Evolutionary conservation across 805 yeast species (phyloP).

Genomic region (Middelhovenomyces tepae): DNA sequence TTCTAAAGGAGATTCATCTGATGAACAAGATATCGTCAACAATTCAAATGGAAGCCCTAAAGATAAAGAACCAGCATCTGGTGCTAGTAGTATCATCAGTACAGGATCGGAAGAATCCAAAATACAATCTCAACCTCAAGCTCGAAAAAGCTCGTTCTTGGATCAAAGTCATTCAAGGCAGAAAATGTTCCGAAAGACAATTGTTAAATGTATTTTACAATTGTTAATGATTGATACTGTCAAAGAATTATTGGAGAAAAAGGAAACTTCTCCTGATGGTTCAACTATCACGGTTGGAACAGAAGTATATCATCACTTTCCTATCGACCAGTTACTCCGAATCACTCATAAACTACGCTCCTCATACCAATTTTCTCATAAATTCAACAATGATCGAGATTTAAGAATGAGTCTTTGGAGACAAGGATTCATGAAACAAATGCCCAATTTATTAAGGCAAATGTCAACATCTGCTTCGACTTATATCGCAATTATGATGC

Average conservation of each 20-base stretch:
- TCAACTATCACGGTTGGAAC: slow-evolving; percentile 18
- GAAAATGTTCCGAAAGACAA: slow-evolving; percentile 58
- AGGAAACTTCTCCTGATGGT: slow-evolving; percentile 26
- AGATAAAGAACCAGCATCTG: slow-evolving; percentile 11
- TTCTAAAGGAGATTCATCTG: slow-evolving; percentile 30
- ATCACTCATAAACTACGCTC: slow-evolving; percentile 52
- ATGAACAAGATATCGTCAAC: slow-evolving; percentile 5
- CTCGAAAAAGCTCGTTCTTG: slow-evolving; percentile 5
- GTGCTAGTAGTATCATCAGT: slow-evolving; percentile 2
- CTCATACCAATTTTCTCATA: slow-evolving; percentile 76
- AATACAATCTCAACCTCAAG: too few species aligned
- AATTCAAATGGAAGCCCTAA: slow-evolving; percentile 3
- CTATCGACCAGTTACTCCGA: slow-evolving; percentile 52
- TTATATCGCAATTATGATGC: slow-evolving; percentile 69
- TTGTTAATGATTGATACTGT: slow-evolving; percentile 79
- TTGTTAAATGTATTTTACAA: slow-evolving; percentile 87
- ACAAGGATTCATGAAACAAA: slow-evolving; percentile 82
- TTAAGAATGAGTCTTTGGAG: slow-evolving; percentile 83
- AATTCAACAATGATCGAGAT: slow-evolving; percentile 82
- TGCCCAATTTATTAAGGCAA: slow-evolving; percentile 86
- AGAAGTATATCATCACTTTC: slow-evolving; percentile 57
- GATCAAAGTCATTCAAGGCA: slow-evolving; percentile 31
- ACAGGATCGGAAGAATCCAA: too few species aligned
- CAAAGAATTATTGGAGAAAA: slow-evolving; percentile 63
- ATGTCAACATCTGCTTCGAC: slow-evolving; percentile 88